phyloP scores from a whole-genome alignment of 2,329 filamentous ascomycete genomes.

The Uncinocarpus reesii region DNA sequence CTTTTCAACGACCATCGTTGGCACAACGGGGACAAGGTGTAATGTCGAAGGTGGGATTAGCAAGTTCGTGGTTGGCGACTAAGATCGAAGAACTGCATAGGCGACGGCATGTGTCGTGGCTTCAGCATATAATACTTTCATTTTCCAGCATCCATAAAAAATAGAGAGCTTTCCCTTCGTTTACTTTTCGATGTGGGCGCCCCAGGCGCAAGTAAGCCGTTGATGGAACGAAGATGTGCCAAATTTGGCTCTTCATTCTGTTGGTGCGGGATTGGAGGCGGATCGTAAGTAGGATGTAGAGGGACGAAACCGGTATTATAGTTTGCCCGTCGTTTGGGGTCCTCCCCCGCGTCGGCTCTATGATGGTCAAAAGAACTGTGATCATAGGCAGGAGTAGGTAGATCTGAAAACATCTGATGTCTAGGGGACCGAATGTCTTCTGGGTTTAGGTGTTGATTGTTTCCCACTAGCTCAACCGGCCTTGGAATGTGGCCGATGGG shows the following conservation, averaged over 20 bases:
- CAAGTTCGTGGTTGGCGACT: neutral
- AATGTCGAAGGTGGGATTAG: neutral
- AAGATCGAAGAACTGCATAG: too few relatives aligned
- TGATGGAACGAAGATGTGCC: constrained; percentile 28
- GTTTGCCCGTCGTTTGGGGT: constrained; percentile 22
- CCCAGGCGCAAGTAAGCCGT: constrained; percentile 34
- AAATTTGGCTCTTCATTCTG: constrained; percentile 17
- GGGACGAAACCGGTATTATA: constrained; percentile 44
- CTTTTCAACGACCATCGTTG: too few relatives aligned
- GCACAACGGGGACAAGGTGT: too few relatives aligned
- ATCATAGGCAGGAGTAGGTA: constrained; percentile 55
- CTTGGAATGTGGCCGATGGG: constrained; percentile 1
- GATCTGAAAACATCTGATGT: constrained; percentile 55
- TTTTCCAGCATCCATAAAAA: constrained; percentile 35
- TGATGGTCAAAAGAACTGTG: constrained; percentile 42
- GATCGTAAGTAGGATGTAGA: constrained; percentile 42
- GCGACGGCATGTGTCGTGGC: neutral
- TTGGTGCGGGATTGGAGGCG: constrained; percentile 21
- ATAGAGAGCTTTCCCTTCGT: constrained; percentile 41
- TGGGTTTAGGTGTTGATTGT: constrained; percentile 33
- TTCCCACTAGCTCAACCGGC: constrained; percentile 35
- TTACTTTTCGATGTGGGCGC: constrained; percentile 32
- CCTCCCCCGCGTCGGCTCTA: constrained; percentile 18
- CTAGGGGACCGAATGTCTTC: constrained; percentile 55
- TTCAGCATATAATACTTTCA: constrained; percentile 11